Base-by-base conservation (phyloP, 306 rosid species). In the Alnus rubra region DNA sequence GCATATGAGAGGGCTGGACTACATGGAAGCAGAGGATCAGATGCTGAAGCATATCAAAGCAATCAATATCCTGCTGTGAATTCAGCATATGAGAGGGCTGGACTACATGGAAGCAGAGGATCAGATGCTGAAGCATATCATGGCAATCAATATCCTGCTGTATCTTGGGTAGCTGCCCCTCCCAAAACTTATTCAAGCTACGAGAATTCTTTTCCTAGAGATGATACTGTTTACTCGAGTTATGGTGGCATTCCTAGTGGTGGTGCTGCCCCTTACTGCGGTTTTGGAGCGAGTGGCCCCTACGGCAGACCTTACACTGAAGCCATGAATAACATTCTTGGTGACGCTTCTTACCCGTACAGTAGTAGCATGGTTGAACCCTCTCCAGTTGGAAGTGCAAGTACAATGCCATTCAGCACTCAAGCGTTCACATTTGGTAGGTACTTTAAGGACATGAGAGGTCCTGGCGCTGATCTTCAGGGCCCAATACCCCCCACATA, bases 71-170 rank as follows among this genome's bases (percentile, higher is more conserved):
- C 74, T 48, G 82, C 77, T 69, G 53, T 28, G 28, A 23, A 23
- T 23, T 23, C 28, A 23, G 28, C 45, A 48, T 52, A 39, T 73
- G 78, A 31, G 50, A 59, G 68, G 76, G 63, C 62, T 44, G 74
- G 69, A 64, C 69, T 10, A 72, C 64, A 15, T 50, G 81, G 81
- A 62, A 74, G 67, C 62, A 54, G 71, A 70, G 78, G 75, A 79
- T 69, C 84, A 37, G 49, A 75, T 71, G 59, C 79, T 62, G 78
- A 74, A 74, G 84, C 65, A 77, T 71, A 78, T 84, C 82, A 76
- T 52, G 69, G 75, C 68, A 75, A 74, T 73, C 84, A 50, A 79
- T 53, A 16, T 69, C 80, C 74, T 48, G 82, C 77, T 69, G 53
- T 28, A 10, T 72, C 79, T 18, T 19, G 82, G 48, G 74, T 59